Conservation (phyloP, 441 rosid genomes). For the Brassica balearica region DNA sequence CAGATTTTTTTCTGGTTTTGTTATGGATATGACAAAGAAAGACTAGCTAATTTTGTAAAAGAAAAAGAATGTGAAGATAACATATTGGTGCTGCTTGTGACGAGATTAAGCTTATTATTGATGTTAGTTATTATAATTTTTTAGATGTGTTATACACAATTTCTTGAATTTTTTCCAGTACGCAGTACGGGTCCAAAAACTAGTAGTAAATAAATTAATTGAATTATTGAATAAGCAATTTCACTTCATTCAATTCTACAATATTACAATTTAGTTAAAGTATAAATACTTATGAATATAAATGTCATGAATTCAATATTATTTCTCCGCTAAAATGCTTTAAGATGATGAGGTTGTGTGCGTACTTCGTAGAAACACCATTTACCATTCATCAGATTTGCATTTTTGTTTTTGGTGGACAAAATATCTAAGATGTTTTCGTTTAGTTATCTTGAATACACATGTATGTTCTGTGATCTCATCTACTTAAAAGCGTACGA, state of each 20-base stretch:
- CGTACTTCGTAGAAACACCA: not conserved
- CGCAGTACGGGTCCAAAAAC: too few relatives aligned
- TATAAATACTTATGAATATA: not conserved
- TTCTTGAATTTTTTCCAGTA: too few relatives aligned
- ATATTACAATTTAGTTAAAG: not conserved
- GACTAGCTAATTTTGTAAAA: too few relatives aligned
- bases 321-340: not conserved
- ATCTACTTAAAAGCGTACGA: slow-evolving; percentile 12
- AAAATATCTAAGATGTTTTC: not conserved
- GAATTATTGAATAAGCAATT: not conserved
- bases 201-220: not conserved
- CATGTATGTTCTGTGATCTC: not conserved
- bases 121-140: too few relatives aligned
- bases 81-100: too few relatives aligned
- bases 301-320: not conserved
- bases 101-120: too few relatives aligned
- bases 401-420: not conserved
- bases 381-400: not conserved
- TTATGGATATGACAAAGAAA: too few relatives aligned
- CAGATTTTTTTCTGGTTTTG: too few relatives aligned
- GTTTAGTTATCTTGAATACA: not conserved
- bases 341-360: not conserved
- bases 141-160: too few relatives aligned
- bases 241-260: not conserved
- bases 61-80: too few relatives aligned